These are phyloP conservation scores for Zygosaccharomyces bailii DNA, from an alignment of 805 yeast genomes.

Conservation along the genomic window DNA sequence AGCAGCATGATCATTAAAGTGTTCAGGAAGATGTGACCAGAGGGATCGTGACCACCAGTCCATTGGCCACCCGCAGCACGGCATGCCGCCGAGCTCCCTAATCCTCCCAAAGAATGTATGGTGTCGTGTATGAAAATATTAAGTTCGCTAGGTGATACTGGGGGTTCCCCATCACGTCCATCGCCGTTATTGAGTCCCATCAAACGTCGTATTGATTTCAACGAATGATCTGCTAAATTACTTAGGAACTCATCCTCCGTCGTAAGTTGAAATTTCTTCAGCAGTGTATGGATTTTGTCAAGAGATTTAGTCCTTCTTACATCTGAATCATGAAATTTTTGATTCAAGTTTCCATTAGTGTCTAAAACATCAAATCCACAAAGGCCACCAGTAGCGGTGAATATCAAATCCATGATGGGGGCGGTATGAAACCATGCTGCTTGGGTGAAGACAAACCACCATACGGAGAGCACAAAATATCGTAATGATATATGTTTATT, in stretches of 20 bases:
- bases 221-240: slow-evolving; percentile 6
- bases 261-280: slow-evolving; percentile 4
- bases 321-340: slow-evolving; percentile 20
- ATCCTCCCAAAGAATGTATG: slow-evolving; percentile 30
- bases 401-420: slow-evolving; percentile 87
- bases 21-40: slow-evolving; percentile 85
- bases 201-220: slow-evolving; percentile 12
- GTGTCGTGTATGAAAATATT: slow-evolving; percentile 18
- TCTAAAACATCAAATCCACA: slow-evolving; percentile 43
- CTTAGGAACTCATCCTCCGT: slow-evolving; percentile 3
- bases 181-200: slow-evolving; percentile 7
- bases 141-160: slow-evolving; percentile 14
- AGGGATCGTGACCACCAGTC: slow-evolving; percentile 92
- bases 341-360: slow-evolving; percentile 13
- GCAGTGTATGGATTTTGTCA: slow-evolving; percentile 14
- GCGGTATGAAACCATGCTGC: slow-evolving; percentile 65
- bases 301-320: slow-evolving; percentile 19
- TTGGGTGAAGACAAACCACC: slow-evolving; percentile 89
- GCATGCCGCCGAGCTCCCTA: slow-evolving; percentile 40
- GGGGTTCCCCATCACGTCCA: background rate
- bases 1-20: slow-evolving; percentile 44
- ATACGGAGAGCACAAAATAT: slow-evolving; percentile 54
- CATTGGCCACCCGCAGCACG: slow-evolving; percentile 61
- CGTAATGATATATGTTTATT: slow-evolving; percentile 35
- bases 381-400: slow-evolving; percentile 75